Evolutionary conservation across 768 basidiomycete species (phyloP), one percentile per base, ranked within the genome.

Genomic region (Amanita rimosa): DNA sequence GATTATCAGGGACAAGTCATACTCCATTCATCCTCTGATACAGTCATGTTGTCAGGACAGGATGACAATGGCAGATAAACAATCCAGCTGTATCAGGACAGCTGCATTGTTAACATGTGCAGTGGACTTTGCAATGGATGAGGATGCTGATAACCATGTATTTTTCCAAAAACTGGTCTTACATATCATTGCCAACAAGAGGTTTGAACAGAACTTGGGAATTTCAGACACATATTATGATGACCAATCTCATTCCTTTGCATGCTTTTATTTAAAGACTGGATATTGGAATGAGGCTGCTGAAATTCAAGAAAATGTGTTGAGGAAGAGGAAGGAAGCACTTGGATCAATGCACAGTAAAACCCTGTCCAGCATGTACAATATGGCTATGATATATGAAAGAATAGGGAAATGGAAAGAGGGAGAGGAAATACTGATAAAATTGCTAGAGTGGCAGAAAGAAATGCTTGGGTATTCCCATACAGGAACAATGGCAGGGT

Each of bases 11-110:
- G 19, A 11, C 29, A 40, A 35, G 16, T 26, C 26, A 22, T 56
- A 56, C 36, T 46, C 44, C 36, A 35, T 56, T 10, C 55, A 56
- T 54, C 53, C 52, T 6, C 45, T 55, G 40, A 38, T 53, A 16
- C 54, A 55, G 8, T 11, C 17, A 8, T 55, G 54, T 40, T 47
- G 44, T 10, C 35, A 49, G n/a, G 35, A 40, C 8, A 49, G 33
- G 9, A 35, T 49, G 21, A n/a, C 48, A 34, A 16, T 22, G 33
- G 1, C 6, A 19, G 47, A 48, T 10, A 40, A 26, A 36, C 22
- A 27, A 27, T 21, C 26, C 16, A 21, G 24, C 10, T 42, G 48
- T 14, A 8, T 22, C 29, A 42, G 22, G 43, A 16, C 48, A 33
- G 13, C 19, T 24, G 48, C 24, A 26, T 19, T 49, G 19, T 34